These are phyloP conservation scores for Stemphylium vesicarium DNA, from an alignment of 2,329 filamentous ascomycete species.

Conservation along the genomic window DNA sequence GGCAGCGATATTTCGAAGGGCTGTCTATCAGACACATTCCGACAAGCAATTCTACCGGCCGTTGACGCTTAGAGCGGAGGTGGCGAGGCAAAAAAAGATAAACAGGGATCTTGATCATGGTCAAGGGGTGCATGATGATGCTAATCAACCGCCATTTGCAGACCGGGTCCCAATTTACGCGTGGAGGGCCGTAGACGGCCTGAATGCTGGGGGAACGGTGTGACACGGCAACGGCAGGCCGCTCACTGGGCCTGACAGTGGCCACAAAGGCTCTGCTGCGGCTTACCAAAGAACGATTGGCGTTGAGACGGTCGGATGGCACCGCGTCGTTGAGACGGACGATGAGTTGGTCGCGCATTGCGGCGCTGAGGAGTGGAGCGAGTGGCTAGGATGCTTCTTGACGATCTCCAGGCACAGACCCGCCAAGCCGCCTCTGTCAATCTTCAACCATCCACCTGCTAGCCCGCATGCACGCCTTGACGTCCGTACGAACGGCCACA, in stretches of 20 bases:
- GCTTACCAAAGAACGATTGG: conserved; percentile 5
- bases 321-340: conserved; percentile 24
- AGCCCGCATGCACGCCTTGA: not conserved
- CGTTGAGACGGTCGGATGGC: conserved; percentile 18
- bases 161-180: conserved; percentile 23
- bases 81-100: conserved; percentile 8
- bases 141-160: conserved; percentile 19
- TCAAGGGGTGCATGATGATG: conserved; percentile 18
- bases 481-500: not conserved
- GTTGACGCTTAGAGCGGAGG: conserved; percentile 8
- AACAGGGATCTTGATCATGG: conserved; percentile 18
- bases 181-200: conserved; percentile 6
- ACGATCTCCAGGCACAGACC: conserved; percentile 32
- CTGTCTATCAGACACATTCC: not conserved
- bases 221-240: conserved; percentile 10
- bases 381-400: conserved; percentile 17
- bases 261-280: conserved; percentile 1
- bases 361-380: conserved; percentile 23
- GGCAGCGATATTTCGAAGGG: not conserved
- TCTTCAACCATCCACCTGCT: conserved; percentile 20
- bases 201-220: conserved; percentile 12
- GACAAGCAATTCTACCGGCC: conserved; percentile 4
- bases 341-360: conserved; percentile 32
- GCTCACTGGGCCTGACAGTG: not conserved
- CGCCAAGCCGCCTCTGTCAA: conserved; percentile 21